Evolutionary conservation across 192 early-diverging fungal species (phyloP).

Genomic region (Piromyces finnis): DNA sequence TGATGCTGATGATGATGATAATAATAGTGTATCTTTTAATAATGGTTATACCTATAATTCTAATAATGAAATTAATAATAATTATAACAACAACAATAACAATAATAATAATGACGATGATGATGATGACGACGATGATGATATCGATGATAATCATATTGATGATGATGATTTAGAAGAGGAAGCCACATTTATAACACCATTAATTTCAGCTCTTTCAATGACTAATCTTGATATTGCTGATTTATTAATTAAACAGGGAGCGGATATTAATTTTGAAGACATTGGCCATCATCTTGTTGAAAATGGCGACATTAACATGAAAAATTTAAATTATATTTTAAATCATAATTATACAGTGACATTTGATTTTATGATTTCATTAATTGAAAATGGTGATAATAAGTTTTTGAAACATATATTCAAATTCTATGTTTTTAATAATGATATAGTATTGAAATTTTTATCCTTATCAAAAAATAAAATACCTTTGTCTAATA

Average conservation of each 20-base stretch:
- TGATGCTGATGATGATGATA: too few relatives aligned
- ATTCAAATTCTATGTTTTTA: not conserved
- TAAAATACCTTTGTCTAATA: not conserved
- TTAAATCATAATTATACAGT: not conserved
- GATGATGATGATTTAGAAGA: not conserved
- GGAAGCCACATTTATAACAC: not conserved
- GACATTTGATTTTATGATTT: not conserved
- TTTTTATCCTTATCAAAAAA: not conserved
- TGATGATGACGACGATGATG: not conserved
- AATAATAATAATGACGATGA: not conserved
- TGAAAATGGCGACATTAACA: not conserved
- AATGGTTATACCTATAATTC: not conserved
- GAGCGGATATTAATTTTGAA: not conserved
- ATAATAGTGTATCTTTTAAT: too few relatives aligned
- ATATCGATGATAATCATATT: not conserved
- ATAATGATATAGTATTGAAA: not conserved
- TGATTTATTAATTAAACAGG: not conserved
- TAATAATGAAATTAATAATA: not conserved
- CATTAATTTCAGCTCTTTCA: not conserved
- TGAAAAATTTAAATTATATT: not conserved
- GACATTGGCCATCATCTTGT: not conserved
- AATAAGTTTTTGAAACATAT: not conserved
- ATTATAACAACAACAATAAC: not conserved
- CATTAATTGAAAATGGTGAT: not conserved
- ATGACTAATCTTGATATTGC: not conserved